Evolutionary conservation across 306 rosid genomes (phyloP).

Genomic region (Echinosophora koreensis): DNA sequence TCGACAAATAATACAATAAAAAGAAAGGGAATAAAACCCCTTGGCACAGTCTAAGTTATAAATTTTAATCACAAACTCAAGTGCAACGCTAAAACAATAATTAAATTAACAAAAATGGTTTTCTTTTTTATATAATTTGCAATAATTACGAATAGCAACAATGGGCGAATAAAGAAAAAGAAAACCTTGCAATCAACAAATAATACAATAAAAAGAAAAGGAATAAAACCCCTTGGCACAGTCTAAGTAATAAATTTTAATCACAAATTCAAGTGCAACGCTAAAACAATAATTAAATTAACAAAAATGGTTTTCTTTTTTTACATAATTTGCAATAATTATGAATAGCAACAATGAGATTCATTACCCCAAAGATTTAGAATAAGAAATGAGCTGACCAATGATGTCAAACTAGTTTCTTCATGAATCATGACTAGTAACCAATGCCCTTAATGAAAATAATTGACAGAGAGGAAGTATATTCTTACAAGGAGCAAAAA

Average conservation of each 20-base stretch:
- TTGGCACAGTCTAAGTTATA: conserved; percentile 25
- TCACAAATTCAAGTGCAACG: background rate
- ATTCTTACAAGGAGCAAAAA: conserved; percentile 78
- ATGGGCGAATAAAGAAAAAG: background rate
- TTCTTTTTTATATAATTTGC: conserved; percentile 6
- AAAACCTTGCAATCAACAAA: background rate
- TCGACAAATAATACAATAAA: conserved; percentile 19
- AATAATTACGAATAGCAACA: conserved; percentile 13
- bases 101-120: background rate
- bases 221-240: conserved; percentile 26
- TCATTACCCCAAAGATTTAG: background rate
- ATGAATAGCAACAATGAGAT: conserved; percentile 9
- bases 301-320: background rate
- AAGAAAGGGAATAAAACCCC: conserved; percentile 4
- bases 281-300: conserved; percentile 21
- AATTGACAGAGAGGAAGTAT: conserved; percentile 33
- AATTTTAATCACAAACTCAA: background rate
- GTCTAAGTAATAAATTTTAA: conserved; percentile 18
- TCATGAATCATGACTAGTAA: conserved; percentile 30
- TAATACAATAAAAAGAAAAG: background rate
- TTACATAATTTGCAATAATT: conserved; percentile 14
- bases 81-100: conserved; percentile 15
- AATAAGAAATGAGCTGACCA: conserved; percentile 32
- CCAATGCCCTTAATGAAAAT: conserved; percentile 26
- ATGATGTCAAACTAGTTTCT: conserved; percentile 21